Evolutionary conservation across 2,329 filamentous ascomycete genomes (phyloP).

Genomic region (Clonostachys sp.): DNA sequence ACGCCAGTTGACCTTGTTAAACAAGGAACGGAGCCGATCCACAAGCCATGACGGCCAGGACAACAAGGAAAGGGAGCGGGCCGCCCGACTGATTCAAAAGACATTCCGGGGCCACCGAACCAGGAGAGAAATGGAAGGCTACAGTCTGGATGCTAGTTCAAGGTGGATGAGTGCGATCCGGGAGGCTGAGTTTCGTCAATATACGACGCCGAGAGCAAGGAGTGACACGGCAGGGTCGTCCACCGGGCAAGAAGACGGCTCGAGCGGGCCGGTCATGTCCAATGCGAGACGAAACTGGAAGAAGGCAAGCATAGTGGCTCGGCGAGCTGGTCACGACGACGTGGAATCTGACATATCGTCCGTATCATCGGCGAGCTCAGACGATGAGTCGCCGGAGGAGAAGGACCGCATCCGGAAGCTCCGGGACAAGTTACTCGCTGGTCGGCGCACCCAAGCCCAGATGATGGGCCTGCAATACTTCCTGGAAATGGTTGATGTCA

Average conservation of each 20-base stretch:
- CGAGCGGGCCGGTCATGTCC: slow-evolving; percentile 9
- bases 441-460: slow-evolving; percentile 62
- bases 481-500: slow-evolving; percentile 76
- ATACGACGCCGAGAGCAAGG: slow-evolving; percentile 20
- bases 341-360: slow-evolving; percentile 35
- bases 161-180: slow-evolving; percentile 66
- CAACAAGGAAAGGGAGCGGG: slow-evolving; percentile 21
- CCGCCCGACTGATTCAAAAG: slow-evolving; percentile 59
- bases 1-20: slow-evolving; percentile 1
- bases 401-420: slow-evolving; percentile 28
- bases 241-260: slow-evolving; percentile 1
- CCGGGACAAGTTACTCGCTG: slow-evolving; percentile 44
- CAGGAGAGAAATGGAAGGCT: slow-evolving; percentile 65
- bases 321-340: slow-evolving; percentile 67
- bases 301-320: slow-evolving; percentile 65
- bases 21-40: too few relatives aligned
- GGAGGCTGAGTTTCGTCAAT: slow-evolving; percentile 50
- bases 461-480: slow-evolving; percentile 87
- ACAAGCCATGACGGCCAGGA: slow-evolving; percentile 8
- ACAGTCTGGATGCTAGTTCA: slow-evolving; percentile 63
- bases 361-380: slow-evolving; percentile 24
- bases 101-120: slow-evolving; percentile 75
- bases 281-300: slow-evolving; percentile 69
- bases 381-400: slow-evolving; percentile 27
- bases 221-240: not conserved